Evolutionary conservation across 2,329 filamentous ascomycete genomes (phyloP).

Genomic region (Colletotrichum liaoningense): DNA sequence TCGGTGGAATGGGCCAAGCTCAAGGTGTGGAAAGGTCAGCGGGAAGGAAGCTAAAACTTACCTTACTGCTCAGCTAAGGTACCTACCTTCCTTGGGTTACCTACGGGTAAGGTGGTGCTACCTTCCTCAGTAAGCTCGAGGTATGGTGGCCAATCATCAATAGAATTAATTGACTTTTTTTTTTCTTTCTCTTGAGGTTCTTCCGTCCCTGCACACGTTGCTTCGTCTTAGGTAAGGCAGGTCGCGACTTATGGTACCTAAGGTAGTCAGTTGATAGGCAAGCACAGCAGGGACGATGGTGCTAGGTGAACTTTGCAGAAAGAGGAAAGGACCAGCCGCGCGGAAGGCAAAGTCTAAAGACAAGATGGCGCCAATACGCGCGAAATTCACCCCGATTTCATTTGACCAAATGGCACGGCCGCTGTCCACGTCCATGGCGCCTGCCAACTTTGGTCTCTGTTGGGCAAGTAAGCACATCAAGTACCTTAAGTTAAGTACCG

Average conservation of each 20-base stretch:
- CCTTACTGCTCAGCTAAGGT: no score
- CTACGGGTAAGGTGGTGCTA: no score
- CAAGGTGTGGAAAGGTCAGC: not conserved
- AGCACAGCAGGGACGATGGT: not conserved
- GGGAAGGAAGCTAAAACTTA: not conserved
- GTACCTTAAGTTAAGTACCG: no score
- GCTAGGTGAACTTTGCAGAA: not conserved
- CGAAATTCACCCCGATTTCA: not conserved
- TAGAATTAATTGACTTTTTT: not conserved
- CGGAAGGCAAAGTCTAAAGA: constrained; percentile 2
- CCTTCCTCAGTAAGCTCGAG: not conserved
- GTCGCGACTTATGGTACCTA: no score
- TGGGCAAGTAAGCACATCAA: not conserved
- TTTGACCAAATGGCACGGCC: not conserved
- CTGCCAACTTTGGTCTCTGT: not conserved
- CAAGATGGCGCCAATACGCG: constrained; percentile 1
- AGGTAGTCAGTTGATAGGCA: no score
- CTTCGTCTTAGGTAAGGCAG: not conserved
- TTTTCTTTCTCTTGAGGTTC: not conserved
- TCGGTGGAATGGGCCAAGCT: not conserved
- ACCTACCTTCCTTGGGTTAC: no score
- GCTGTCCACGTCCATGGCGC: not conserved
- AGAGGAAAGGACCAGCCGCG: constrained; percentile 10
- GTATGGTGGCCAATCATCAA: not conserved
- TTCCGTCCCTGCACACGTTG: not conserved